These are phyloP conservation scores for Melaleuca alternifolia DNA, from an alignment of 345 rosid genomes.

Conservation along the genomic window DNA sequence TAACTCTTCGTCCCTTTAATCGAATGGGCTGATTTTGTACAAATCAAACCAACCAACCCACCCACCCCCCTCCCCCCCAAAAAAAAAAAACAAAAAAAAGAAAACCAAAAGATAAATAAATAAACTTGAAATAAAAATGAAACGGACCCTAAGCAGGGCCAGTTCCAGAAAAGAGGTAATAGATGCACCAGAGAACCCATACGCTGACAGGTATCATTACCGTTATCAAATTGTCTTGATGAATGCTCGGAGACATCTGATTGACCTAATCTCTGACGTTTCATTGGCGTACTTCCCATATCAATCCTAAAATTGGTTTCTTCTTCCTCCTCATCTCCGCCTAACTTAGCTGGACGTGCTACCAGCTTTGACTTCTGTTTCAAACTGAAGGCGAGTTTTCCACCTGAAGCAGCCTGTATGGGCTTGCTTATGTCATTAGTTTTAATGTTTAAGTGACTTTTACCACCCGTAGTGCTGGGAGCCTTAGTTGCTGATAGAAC, in stretches of 20 bases:
- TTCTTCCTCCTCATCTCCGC: conserved; percentile 78
- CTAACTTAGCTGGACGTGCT: conserved; percentile 67
- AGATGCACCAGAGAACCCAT: background rate
- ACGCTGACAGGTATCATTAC: conserved; percentile 36
- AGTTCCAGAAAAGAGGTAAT: background rate
- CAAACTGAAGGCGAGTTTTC: conserved; percentile 95
- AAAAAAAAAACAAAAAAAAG: background rate
- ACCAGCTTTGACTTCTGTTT: conserved; percentile 85
- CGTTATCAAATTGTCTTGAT: conserved; percentile 46
- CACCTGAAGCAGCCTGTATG: conserved; percentile 35
- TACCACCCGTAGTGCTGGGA: conserved; percentile 19
- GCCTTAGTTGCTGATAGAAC: conserved; percentile 38
- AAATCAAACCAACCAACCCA: background rate
- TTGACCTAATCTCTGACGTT: conserved; percentile 67
- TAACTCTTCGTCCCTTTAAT: background rate
- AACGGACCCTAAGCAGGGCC: background rate
- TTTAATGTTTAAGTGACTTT: conserved; percentile 32
- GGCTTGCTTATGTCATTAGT: conserved; percentile 35
- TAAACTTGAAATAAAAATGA: background rate
- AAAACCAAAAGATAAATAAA: background rate
- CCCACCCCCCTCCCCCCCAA: background rate
- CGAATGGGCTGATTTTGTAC: background rate
- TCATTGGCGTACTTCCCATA: conserved; percentile 30
- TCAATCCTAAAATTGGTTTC: conserved; percentile 37
- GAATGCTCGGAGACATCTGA: conserved; percentile 34